These are phyloP conservation scores for Carnegiea gigantea DNA, from an alignment of 179 eudicot genomes.

Conservation along the genomic window DNA sequence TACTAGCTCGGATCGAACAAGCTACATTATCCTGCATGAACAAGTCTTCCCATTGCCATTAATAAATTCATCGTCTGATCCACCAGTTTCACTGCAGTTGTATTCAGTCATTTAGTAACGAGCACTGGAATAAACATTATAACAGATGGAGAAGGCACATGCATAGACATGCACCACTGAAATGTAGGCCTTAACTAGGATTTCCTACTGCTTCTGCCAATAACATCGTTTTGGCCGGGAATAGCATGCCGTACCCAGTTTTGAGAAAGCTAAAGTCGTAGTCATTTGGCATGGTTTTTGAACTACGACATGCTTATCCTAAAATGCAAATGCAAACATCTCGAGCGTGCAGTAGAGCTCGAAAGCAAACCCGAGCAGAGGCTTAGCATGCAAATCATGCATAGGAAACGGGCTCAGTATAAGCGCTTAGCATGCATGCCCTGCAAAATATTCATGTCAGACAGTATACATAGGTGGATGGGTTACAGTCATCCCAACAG, in stretches of 20 bases:
- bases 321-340: neutral
- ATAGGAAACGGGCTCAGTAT: neutral
- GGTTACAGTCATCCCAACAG: no score
- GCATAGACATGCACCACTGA: no score
- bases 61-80: conserved; percentile 71
- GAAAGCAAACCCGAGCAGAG: neutral
- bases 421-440: neutral
- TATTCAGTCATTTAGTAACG: conserved; percentile 21
- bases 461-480: neutral
- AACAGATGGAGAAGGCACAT: no score
- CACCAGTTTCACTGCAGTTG: conserved; percentile 68
- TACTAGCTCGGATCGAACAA: neutral
- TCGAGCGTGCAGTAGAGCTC: neutral
- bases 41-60: conserved; percentile 58
- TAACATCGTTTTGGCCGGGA: neutral
- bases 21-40: conserved; percentile 83
- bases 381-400: neutral
- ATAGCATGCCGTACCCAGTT: neutral
- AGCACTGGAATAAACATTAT: no score
- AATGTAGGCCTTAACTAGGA: no score
- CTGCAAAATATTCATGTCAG: neutral
- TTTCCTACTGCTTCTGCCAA: neutral
- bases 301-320: neutral
- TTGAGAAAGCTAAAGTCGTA: neutral
- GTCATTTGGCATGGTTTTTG: neutral